Evolutionary conservation across 371 early-diverging fungal species (phyloP), one percentile per base, ranked within the genome.

Genomic region (Mucor irregularis): DNA sequence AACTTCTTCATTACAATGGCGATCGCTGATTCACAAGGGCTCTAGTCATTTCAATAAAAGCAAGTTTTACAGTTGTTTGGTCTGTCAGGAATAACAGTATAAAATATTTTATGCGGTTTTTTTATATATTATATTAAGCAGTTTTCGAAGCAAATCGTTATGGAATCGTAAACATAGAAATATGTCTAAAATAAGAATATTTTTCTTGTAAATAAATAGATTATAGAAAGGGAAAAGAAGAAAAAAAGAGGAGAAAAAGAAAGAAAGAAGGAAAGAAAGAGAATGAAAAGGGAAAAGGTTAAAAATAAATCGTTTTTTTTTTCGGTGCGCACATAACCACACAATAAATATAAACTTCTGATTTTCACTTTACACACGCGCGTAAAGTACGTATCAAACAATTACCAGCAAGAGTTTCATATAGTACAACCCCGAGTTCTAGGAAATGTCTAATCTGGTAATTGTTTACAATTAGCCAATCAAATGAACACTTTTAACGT

Each of bases 91-190:
- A n/a, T n/a, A n/a, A 5, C 30, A 14, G 6, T 46, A 17, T 29
- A 46, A 44, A n/a, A 26, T n/a, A 44, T 7, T 19, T 40, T 40
- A 40, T 19, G 1, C 19, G 3, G 13, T n/a, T 43, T 17, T 29
- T 6, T 46, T 19, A 2, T 9, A 17, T 11, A 22, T 30, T 26
- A 16, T 29, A 16, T 17, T 29, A 26, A 4, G 26, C 17, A 7
- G 46, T 30, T 46, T 46, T 29, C 46, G 30, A 21, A 26, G 44
- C 24, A n/a, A 26, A n/a, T n/a, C n/a, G n/a, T n/a, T n/a, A n/a
- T n/a, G n/a, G n/a, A n/a, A n/a, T n/a, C n/a, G n/a, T n/a, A n/a
- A 35, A 38, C 17, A 37, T 25, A 38, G 11, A 49, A 46, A 49
- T 44, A 33, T 1, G 39, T 26, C 22, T 14, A 28, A 38, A 25